Percentiles rank a stretch among this genome's conserved stretches.
phyloP scores from a whole-genome alignment of 2,329 filamentous ascomycete genomes.

The Colletotrichum musae region DNA sequence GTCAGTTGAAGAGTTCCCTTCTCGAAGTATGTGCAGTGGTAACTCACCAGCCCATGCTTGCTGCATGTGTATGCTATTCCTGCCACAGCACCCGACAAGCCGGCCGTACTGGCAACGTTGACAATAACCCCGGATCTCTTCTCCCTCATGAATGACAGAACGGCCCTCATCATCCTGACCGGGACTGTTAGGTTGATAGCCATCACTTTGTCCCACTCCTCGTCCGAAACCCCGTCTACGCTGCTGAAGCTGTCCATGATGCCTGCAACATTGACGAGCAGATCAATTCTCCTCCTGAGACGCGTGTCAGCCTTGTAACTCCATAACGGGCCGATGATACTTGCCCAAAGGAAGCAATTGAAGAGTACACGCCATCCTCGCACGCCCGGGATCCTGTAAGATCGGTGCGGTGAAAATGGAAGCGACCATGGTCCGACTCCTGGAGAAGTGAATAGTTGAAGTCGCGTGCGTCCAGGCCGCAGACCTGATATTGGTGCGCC shows the following conservation, averaged over 20 bases:
- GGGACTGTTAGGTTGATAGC: conserved; percentile 60
- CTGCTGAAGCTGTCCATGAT: conserved; percentile 58
- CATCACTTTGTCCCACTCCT: conserved; percentile 57
- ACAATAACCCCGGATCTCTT: conserved; percentile 57
- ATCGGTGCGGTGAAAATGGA: conserved; percentile 53
- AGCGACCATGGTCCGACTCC: conserved; percentile 46
- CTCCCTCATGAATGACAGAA: conserved; percentile 57
- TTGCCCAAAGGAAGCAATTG: conserved; percentile 26
- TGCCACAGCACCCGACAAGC: conserved; percentile 53
- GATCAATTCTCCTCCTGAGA: conserved; percentile 50
- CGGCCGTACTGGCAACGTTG: conserved; percentile 56
- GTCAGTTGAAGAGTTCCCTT: no score
- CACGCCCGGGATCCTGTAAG: conserved; percentile 48
- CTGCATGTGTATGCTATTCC: conserved; percentile 62
- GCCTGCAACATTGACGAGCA: conserved; percentile 62
- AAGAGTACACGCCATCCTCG: conserved; percentile 43
- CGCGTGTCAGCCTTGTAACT: background rate
- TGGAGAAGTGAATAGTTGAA: conserved; percentile 44
- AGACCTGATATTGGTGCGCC: conserved; percentile 32
- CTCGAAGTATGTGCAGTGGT: background rate
- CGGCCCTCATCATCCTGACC: conserved; percentile 59
- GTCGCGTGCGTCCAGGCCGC: conserved; percentile 19
- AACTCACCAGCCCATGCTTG: conserved; percentile 58
- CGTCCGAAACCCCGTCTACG: conserved; percentile 55
- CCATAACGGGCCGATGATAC: background rate